Percentiles rank a stretch among this genome's conserved stretches.
Evolutionary conservation across 1,139 yeast species (phyloP).

Genomic region (Wickerhamiella pararugosa): DNA sequence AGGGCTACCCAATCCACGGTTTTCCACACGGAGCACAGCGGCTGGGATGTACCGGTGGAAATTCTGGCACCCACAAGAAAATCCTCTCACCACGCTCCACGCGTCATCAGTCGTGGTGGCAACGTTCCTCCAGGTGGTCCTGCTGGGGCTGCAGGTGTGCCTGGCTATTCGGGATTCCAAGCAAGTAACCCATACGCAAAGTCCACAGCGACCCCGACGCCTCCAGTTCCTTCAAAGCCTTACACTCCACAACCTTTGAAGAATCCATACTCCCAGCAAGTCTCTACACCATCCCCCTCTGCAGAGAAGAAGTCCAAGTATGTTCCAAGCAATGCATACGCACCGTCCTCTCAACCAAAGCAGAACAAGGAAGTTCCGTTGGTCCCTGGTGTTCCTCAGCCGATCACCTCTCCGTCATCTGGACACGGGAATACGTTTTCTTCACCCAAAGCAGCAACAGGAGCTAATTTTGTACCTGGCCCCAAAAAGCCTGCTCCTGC

Average conservation of each 20-base stretch:
- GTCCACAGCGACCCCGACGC: neutral
- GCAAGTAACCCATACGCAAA: neutral
- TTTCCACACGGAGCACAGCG: slow-evolving; percentile 14
- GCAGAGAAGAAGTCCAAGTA: neutral
- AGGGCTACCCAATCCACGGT: slow-evolving; percentile 1
- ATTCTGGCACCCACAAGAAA: slow-evolving; percentile 24
- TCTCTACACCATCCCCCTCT: neutral
- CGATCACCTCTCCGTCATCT: no score
- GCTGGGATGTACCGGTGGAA: slow-evolving; percentile 60
- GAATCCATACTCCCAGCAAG: neutral
- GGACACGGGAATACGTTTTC: no score
- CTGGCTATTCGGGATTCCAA: neutral
- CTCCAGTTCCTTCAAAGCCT: neutral
- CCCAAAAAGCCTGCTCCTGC: no score
- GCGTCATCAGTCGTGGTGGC: neutral
- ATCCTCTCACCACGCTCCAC: neutral
- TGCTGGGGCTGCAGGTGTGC: neutral
- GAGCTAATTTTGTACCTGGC: no score
- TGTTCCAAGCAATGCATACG: neutral
- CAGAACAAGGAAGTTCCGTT: no score
- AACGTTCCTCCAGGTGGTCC: neutral
- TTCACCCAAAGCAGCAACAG: no score
- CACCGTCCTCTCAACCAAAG: no score
- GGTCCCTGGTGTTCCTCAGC: no score
- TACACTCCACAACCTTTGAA: no score